Base-by-base conservation (phyloP, 805 yeast genomes). In the Grigorovia jiainica region DNA sequence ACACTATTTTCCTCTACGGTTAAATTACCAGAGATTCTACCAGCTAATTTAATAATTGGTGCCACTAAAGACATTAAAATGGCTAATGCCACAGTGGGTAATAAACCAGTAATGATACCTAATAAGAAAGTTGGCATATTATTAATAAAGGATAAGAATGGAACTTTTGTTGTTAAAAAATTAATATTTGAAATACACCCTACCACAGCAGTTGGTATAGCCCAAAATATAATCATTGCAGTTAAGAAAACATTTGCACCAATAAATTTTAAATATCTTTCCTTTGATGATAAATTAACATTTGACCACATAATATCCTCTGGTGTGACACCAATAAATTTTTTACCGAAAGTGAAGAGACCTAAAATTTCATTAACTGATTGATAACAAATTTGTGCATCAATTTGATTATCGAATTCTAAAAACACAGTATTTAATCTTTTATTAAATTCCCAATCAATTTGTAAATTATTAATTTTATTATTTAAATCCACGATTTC, bases 141-240 rank as follows among this genome's bases (percentile, higher is more conserved):
- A 57, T 80, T 67, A 52, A 90, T 73, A 65, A 86, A 92, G 32
- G 71, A 63, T 57, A 90, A 72, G 70, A 85, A 92, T 7, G 70
- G 86, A 24, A 90, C 75, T 48, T 75, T 78, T 30, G 72, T 67
- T 31, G 83, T 85, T 57, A 87, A 70, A 55, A 73, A 80, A 49
- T 81, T 78, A 51, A 90, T 75, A 64, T 90, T 92, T 19, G 97
- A 90, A 49, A 92, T 81, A 52, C 78, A 74, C 75, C 97, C 97
- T 40, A 90, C 95, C 54, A 87, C 87, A n/a, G 97, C 95, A 32
- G 90, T 97, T 8, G 98, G 98, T 53, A 90, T 79, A 34, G 95
- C 80, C 97, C 97, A 90, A 65, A 87, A 87, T 38, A 90, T 75
- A 47, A 90, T 78, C 63, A 81, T 67, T 44, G 76, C 54, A 20